Conservation (phyloP, 202 grass and related monocot genomes). For the Dendrocalamus latiflorus region DNA sequence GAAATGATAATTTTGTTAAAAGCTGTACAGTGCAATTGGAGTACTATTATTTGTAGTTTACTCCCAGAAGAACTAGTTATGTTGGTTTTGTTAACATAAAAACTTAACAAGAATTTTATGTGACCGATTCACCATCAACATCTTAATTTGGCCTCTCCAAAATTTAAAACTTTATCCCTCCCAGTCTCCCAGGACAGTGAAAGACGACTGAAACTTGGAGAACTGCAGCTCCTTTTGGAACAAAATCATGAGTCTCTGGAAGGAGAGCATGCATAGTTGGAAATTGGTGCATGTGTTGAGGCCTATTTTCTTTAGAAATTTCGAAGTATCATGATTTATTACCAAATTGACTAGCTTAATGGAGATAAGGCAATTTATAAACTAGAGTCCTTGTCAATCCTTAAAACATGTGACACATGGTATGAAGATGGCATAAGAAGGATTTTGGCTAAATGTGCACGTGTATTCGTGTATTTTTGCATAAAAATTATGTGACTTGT, state of each 20-base stretch:
- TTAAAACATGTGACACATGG: too few relatives aligned
- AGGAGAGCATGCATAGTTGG: background rate
- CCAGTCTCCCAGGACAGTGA: background rate
- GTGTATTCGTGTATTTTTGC: too few relatives aligned
- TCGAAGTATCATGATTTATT: too few relatives aligned
- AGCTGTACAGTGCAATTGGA: background rate
- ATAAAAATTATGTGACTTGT: too few relatives aligned
- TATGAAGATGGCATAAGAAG: too few relatives aligned
- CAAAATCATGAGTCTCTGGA: constrained; percentile 2
- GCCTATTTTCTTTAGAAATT: too few relatives aligned
- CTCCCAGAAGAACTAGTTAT: background rate
- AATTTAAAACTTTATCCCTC: background rate
- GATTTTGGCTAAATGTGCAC: too few relatives aligned
- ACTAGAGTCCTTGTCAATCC: too few relatives aligned
- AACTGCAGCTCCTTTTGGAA: background rate
- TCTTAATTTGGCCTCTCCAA: background rate
- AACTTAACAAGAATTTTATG: background rate
- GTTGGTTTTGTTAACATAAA: background rate
- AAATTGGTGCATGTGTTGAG: too few relatives aligned
- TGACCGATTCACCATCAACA: background rate
- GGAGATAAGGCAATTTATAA: too few relatives aligned
- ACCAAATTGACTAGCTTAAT: too few relatives aligned
- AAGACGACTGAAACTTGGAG: background rate
- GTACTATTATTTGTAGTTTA: background rate
- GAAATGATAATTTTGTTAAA: background rate